Evolutionary conservation across 345 rosid genomes (phyloP), one percentile per base, ranked within the genome.

Genomic region (Passiflora organensis): DNA sequence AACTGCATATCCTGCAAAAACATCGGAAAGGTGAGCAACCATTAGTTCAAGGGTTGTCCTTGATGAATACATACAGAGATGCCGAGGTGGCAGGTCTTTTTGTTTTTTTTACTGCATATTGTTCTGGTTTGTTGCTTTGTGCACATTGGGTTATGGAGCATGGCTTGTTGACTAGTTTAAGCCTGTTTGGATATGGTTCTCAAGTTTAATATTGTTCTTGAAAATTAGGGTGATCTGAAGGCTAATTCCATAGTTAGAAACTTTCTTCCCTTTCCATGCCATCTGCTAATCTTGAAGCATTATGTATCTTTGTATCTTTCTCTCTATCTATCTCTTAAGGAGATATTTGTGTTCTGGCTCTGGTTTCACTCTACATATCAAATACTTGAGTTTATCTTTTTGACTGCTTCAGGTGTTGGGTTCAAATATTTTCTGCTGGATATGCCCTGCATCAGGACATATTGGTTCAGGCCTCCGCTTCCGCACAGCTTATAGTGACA

Each of bases 401-500:
- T 55, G 32, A 34, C 42, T 71, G 59, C 56, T 72, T 60, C 78
- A 90, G 97, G 83, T 83, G 32, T 72, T 90, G 64, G 97, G 97
- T 69, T 87, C 84, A 32, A 78, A 72, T 71, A 63, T 85, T 62
- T 76, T 78, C 43, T 68, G 83, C 68, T 90, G 97, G 97, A 34
- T 80, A 32, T 90, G 94, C 57, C 96, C 97, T 51, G 64, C 66
- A 6, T 69, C 89, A 21, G 68, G 56, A 49, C 91, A 90, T 60
- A 71, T 82, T 0, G 84, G 89, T 64, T 75, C 83, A 6, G 97
- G 97, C 76, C 77, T 90, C 50, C 85, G 67, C 48, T 87, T 81
- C 58, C 88, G 74, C 24, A 82, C 96, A 51, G 73, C 82, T 32
- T 87, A 72, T 43, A 89, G 82, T 61, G 51, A 66, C 20, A 21